phyloP scores from a whole-genome alignment of 2,329 filamentous ascomycete genomes.

The Cercospora zeae-maydis region DNA sequence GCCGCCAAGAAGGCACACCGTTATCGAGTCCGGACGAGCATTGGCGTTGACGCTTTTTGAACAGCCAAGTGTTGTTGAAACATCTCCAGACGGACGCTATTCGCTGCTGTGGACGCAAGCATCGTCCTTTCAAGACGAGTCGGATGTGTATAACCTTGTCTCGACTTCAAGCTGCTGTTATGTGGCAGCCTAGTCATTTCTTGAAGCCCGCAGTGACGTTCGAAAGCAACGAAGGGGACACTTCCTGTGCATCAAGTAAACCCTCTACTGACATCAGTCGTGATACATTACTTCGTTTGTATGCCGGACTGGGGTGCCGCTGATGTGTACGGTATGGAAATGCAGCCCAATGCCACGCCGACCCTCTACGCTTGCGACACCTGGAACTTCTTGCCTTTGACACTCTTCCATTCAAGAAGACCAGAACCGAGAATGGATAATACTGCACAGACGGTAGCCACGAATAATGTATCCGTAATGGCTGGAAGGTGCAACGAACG shows the following conservation, averaged over 20 bases:
- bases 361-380: conserved; percentile 31
- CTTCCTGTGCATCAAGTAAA: not conserved
- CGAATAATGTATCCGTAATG: conserved; percentile 58
- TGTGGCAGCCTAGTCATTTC: not conserved
- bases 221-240: too few species aligned
- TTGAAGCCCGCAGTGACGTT: not conserved
- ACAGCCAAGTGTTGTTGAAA: not conserved
- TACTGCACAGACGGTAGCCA: conserved; percentile 54
- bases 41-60: not conserved
- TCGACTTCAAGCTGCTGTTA: not conserved
- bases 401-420: conserved; percentile 62
- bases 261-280: not conserved
- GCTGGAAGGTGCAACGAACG: conserved; percentile 27
- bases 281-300: not conserved
- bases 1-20: not conserved
- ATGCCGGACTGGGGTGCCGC: not conserved
- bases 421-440: conserved; percentile 53
- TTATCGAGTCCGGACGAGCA: conserved; percentile 2
- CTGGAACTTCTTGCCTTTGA: conserved; percentile 53
- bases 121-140: not conserved
- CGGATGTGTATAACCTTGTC: conserved; percentile 2
- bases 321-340: not conserved
- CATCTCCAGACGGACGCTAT: not conserved
- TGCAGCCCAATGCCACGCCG: not conserved
- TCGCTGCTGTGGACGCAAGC: not conserved